Conservation (phyloP, 495 filamentous ascomycete genomes). For the Podospora appendiculata region DNA sequence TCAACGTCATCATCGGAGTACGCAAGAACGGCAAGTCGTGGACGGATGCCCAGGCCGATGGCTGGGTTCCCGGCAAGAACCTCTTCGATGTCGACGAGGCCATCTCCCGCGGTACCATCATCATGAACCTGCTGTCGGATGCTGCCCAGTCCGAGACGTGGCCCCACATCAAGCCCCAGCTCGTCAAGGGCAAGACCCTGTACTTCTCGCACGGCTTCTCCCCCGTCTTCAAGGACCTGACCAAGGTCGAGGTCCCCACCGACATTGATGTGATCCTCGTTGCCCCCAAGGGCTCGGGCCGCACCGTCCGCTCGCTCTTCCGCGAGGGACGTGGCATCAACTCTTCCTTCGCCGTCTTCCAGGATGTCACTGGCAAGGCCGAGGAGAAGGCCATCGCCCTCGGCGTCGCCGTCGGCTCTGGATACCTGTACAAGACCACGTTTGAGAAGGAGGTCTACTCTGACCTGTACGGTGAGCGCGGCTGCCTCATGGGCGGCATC, state of each 20-base stretch:
- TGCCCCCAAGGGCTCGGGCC: constrained; percentile 96
- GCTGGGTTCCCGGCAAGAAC: constrained; percentile 97
- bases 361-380: constrained; percentile 95
- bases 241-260: constrained; percentile 92
- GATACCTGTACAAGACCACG: constrained; percentile 99
- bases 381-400: constrained; percentile 97
- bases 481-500: constrained; percentile 99
- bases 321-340: constrained; percentile 98
- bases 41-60: constrained; percentile 94
- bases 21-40: constrained; percentile 96
- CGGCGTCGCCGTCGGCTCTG: constrained; percentile 90
- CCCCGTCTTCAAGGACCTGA: constrained; percentile 98
- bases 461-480: constrained; percentile 98
- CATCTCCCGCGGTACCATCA: constrained; percentile 83
- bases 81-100: constrained; percentile 96
- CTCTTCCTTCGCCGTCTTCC: constrained; percentile 96
- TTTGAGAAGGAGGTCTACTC: constrained; percentile 99
- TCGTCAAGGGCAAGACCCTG: constrained; percentile 99
- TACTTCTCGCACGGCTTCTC: constrained; percentile 99
- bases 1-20: constrained; percentile 97
- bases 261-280: constrained; percentile 99
- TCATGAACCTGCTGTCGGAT: constrained; percentile 98
- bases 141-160: constrained; percentile 97
- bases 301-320: constrained; percentile 97
- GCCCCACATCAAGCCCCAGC: constrained; percentile 93